These are phyloP conservation scores for Anthracocystis setariae DNA, from an alignment of 1,284 basidiomycete genomes.

Conservation along the genomic window DNA sequence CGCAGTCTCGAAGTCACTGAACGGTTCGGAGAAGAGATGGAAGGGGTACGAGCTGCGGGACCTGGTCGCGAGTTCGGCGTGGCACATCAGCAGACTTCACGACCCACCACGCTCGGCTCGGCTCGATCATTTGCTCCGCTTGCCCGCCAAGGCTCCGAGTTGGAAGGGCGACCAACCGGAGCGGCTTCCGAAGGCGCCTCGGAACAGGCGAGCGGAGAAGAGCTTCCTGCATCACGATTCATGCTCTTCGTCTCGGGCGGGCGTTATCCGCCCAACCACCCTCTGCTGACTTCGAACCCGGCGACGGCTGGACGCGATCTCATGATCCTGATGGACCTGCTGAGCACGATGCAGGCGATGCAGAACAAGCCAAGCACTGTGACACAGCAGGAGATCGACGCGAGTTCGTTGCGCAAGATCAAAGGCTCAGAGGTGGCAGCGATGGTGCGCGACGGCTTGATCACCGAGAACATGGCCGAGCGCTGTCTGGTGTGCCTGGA, in stretches of 20 bases:
- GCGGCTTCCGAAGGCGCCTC: constrained; percentile 1
- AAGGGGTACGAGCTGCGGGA: constrained; percentile 13
- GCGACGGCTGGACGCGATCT: constrained; percentile 61
- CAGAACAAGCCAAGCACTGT: constrained; percentile 57
- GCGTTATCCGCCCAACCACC: constrained; percentile 59
- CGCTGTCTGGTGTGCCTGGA: constrained; percentile 64
- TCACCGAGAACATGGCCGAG: constrained; percentile 63
- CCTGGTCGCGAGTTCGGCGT: constrained; percentile 24
- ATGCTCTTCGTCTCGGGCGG: constrained; percentile 65
- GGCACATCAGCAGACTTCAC: constrained; percentile 33
- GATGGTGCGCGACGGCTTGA: constrained; percentile 34
- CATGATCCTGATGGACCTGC: constrained; percentile 65
- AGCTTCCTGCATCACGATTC: constrained; percentile 55
- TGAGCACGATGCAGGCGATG: constrained; percentile 59
- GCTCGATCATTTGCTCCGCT: constrained; percentile 8
- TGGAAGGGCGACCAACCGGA: constrained; percentile 14
- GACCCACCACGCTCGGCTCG: constrained; percentile 34
- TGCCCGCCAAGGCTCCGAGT: constrained; percentile 15
- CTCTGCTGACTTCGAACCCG: constrained; percentile 56
- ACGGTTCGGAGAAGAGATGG: constrained; percentile 42
- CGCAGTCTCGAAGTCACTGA: constrained; percentile 58
- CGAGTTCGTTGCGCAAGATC: constrained; percentile 47
- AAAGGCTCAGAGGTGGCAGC: constrained; percentile 40
- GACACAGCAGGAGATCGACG: constrained; percentile 58
- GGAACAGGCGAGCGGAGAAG: constrained; percentile 12